A percentile compares a stretch with the other conserved stretches of the same genome.
These are phyloP conservation scores for Pseudohalonectria lignicola DNA, from an alignment of 2,329 filamentous ascomycete species.

Conservation along the genomic window DNA sequence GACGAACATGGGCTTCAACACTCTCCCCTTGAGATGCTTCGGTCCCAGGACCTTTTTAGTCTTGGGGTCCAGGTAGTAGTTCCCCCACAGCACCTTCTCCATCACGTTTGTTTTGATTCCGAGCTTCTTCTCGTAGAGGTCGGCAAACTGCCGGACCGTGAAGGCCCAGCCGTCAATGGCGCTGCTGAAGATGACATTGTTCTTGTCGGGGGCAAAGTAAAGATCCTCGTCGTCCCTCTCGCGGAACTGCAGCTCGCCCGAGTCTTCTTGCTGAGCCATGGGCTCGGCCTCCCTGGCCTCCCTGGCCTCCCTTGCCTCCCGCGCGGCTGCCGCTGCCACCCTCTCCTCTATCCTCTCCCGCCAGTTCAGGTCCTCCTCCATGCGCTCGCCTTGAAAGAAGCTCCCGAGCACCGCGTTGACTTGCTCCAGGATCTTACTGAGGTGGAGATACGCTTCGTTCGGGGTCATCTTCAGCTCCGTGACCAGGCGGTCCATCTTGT, in stretches of 20 bases:
- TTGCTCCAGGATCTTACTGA: conserved; percentile 84
- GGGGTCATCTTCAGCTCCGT: conserved; percentile 94
- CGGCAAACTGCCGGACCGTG: conserved; percentile 87
- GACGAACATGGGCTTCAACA: conserved; percentile 93
- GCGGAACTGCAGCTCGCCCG: conserved; percentile 60
- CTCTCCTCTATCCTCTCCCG: conserved; percentile 84
- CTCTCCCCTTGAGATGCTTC: conserved; percentile 87
- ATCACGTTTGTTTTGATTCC: conserved; percentile 81
- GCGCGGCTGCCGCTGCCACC: conserved; percentile 59
- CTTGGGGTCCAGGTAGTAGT: conserved; percentile 93
- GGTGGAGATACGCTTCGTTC: conserved; percentile 75
- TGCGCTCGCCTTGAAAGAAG: conserved; percentile 94
- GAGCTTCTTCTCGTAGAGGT: conserved; percentile 90
- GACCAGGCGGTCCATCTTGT: conserved; percentile 93
- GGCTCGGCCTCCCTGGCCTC: conserved; percentile 17
- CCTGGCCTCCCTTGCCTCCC: conserved; percentile 32
- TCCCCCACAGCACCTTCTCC: conserved; percentile 94
- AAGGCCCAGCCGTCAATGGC: conserved; percentile 99
- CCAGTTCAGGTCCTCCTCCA: conserved; percentile 98
- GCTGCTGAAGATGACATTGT: conserved; percentile 98
- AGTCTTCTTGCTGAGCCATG: conserved; percentile 37
- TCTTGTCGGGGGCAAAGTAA: conserved; percentile 96
- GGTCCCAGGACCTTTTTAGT: conserved; percentile 84
- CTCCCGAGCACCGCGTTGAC: conserved; percentile 95
- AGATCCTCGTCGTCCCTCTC: conserved; percentile 93